Percentiles rank a stretch among this genome's conserved stretches.
phyloP scores from a whole-genome alignment of 306 rosid genomes.

The Lupinus albus region DNA sequence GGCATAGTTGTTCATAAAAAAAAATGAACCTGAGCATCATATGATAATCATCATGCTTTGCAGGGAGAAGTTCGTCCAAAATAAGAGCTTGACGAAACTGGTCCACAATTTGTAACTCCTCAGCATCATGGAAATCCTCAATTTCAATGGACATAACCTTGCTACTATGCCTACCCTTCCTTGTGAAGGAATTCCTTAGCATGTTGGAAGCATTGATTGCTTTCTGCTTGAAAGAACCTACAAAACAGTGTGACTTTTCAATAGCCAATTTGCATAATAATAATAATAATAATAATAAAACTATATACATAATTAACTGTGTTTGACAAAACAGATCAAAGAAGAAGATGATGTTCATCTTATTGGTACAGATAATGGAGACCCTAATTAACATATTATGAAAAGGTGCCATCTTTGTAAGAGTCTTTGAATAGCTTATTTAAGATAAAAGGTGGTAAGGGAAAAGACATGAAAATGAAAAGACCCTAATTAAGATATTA shows the following conservation, averaged over 20 bases:
- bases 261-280: constrained; percentile 37
- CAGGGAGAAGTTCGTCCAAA: constrained; percentile 73
- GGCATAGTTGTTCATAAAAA: background rate
- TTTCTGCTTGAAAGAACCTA: constrained; percentile 62
- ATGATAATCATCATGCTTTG: constrained; percentile 90
- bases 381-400: too few species aligned
- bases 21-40: constrained; percentile 66
- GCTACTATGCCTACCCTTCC: constrained; percentile 75
- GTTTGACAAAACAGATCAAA: too few species aligned
- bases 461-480: constrained; percentile 23
- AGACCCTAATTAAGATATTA: background rate
- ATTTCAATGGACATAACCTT: constrained; percentile 76
- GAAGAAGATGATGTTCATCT: too few species aligned
- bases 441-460: background rate
- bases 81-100: constrained; percentile 76
- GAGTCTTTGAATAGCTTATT: background rate
- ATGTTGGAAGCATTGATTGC: constrained; percentile 68
- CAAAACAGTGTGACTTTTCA: constrained; percentile 40
- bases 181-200: constrained; percentile 60
- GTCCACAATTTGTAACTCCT: constrained; percentile 75
- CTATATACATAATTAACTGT: background rate
- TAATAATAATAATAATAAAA: too few species aligned
- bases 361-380: too few species aligned
- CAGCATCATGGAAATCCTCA: constrained; percentile 74
- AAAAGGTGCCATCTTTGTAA: too few species aligned